Conservation (phyloP, 352 stramenopile genomes). For the Pythium folliculosum region DNA sequence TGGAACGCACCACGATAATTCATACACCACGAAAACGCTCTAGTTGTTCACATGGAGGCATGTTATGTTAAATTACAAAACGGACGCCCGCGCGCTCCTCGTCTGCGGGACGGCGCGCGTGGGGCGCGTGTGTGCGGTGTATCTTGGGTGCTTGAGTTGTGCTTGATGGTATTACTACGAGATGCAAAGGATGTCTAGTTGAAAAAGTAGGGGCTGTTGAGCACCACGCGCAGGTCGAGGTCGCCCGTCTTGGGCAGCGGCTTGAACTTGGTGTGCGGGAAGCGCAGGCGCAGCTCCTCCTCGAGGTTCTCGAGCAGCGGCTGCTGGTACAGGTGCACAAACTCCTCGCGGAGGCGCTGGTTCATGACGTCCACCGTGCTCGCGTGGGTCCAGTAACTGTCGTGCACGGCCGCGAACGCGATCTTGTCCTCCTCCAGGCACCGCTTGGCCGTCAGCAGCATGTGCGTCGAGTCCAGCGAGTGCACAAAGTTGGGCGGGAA, state of each 20-base stretch:
- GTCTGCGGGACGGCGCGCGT: background rate
- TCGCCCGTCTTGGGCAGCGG: constrained; percentile 91
- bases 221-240: constrained; percentile 94
- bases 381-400: constrained; percentile 99
- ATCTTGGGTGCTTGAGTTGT: no score
- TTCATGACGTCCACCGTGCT: constrained; percentile 97
- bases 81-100: background rate
- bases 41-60: background rate
- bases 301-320: constrained; percentile 96
- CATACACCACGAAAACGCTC: no score
- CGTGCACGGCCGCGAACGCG: constrained; percentile 98
- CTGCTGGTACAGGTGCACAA: constrained; percentile 97
- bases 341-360: constrained; percentile 85
- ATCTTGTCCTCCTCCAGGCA: constrained; percentile 92
- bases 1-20: no score
- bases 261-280: constrained; percentile 95
- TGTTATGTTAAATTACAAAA: constrained; percentile 34
- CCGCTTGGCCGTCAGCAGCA: constrained; percentile 97
- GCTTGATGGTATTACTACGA: background rate
- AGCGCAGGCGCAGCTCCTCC: constrained; percentile 91
- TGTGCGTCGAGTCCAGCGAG: constrained; percentile 99
- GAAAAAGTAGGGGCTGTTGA: constrained; percentile 98
- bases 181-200: constrained; percentile 77
- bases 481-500: constrained; percentile 99
- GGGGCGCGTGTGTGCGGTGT: background rate